Evolutionary conservation across 192 early-diverging fungal genomes (phyloP).

Genomic region (Coemansia sp.): DNA sequence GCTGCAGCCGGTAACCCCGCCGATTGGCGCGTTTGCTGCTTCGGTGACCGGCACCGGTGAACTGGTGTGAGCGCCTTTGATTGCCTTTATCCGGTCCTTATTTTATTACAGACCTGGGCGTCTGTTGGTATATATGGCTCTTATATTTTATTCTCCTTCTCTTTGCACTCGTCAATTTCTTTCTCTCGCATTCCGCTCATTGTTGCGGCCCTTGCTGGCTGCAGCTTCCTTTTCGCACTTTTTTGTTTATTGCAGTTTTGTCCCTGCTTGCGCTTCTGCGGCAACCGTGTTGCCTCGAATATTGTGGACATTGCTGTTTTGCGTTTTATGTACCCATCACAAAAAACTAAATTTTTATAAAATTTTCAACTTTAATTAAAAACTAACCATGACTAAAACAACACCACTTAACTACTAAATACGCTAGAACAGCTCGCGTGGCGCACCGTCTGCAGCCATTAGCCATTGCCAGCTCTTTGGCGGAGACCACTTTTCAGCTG

Average conservation of each 20-base stretch:
- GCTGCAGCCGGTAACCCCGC: slow-evolving; percentile 19
- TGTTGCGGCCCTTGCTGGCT: neutral
- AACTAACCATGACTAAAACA: neutral
- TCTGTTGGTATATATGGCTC: slow-evolving; percentile 3
- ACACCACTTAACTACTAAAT: too few species aligned
- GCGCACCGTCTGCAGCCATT: slow-evolving; percentile 25
- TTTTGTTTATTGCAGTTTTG: slow-evolving; percentile 7
- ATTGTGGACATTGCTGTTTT: neutral
- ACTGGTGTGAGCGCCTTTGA: neutral
- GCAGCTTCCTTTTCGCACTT: neutral
- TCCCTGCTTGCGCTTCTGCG: neutral
- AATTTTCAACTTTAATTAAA: slow-evolving; percentile 1
- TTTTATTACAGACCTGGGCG: neutral
- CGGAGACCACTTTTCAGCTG: slow-evolving; percentile 21
- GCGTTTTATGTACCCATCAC: neutral
- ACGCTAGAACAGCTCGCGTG: slow-evolving; percentile 23
- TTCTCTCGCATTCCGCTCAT: neutral
- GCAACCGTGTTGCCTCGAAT: neutral
- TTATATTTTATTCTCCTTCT: neutral
- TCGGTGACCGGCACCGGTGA: neutral
- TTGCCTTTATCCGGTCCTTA: neutral
- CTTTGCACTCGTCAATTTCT: slow-evolving; percentile 4
- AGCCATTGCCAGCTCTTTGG: slow-evolving; percentile 49
- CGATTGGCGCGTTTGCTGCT: slow-evolving; percentile 17
- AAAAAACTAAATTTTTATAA: neutral